Evolutionary conservation across 176 grass and related monocot species (phyloP).

Genomic region (Saccharum officinarum): DNA sequence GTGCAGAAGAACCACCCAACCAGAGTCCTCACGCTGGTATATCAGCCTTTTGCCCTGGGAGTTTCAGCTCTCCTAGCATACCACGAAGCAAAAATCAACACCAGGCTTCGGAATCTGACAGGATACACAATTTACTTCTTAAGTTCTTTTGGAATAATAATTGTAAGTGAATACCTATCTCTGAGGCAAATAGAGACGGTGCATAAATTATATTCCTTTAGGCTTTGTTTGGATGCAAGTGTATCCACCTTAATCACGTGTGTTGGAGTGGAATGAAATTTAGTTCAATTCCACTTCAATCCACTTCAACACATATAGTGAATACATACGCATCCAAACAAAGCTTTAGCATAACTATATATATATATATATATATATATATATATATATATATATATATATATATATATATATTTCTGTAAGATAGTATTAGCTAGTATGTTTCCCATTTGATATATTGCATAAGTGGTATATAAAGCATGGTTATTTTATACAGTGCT

Average conservation of each 20-base stretch:
- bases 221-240: too few species aligned
- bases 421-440: background rate
- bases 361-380: too few species aligned
- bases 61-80: background rate
- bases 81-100: slow-evolving; percentile 22
- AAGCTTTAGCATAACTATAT: too few species aligned
- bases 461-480: background rate
- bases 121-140: slow-evolving; percentile 14
- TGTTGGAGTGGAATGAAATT: too few species aligned
- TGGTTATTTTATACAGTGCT: background rate
- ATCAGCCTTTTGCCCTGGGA: slow-evolving; percentile 16
- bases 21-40: slow-evolving; percentile 22
- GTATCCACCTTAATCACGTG: too few species aligned
- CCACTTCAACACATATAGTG: too few species aligned
- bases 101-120: slow-evolving; percentile 12
- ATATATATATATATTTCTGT: too few species aligned
- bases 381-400: too few species aligned
- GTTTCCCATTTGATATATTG: background rate
- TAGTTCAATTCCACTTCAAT: too few species aligned
- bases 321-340: too few species aligned
- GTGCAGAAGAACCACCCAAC: slow-evolving; percentile 18
- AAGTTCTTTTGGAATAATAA: background rate
- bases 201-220: background rate
- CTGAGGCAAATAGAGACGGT: background rate
- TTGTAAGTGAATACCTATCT: background rate